Evolutionary conservation across 306 rosid genomes (phyloP), one percentile per base, ranked within the genome.

Genomic region (Glycine latifolia): DNA sequence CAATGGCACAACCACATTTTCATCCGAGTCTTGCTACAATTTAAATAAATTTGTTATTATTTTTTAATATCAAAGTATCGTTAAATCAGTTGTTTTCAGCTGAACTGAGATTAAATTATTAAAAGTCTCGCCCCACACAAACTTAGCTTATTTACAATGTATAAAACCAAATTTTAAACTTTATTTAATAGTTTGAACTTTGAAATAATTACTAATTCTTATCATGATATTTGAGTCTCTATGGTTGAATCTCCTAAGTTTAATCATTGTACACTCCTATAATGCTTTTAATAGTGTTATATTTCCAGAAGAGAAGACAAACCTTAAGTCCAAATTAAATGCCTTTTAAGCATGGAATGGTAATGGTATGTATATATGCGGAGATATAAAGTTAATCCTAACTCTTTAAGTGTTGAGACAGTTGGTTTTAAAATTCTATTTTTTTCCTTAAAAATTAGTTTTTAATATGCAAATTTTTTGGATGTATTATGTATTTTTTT

Each of bases 1-100:
- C 56, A 52, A 53, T 41, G 55, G 1, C 35, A 10, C 74, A 77
- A 50, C 74, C 54, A 50, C n/a, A 66, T 77, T 63, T 15, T 56
- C 78, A 54, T 3, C 33, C 66, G 2, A 1, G 2, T 26, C 31
- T 26, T 26, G 31, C 31, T 26, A 26, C 31, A 46, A 16, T 69
- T 43, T 33, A 33, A 8, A 44, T 15, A 0, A 46, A 39, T 0
- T 43, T 43, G 9, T 43, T 43, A 43, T 43, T 3, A 0, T 1
- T 26, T 43, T 43, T 43, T 43, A 6, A 43, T 37, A 37, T 37
- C 41, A 26, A 26, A 26, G 31, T 26, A 26, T 26, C 31, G 9
- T 43, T 43, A 43, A 26, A 26, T 43, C 47, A 43, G 8, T 5
- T 39, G 44, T 7, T 43, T 43, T 43, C 47, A 43, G 47, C 9